Percentiles rank a stretch among this genome's conserved stretches.
These are phyloP conservation scores for Pseudocercospora pini-densiflorae DNA, from an alignment of 2,329 filamentous ascomycete species.

Conservation along the genomic window DNA sequence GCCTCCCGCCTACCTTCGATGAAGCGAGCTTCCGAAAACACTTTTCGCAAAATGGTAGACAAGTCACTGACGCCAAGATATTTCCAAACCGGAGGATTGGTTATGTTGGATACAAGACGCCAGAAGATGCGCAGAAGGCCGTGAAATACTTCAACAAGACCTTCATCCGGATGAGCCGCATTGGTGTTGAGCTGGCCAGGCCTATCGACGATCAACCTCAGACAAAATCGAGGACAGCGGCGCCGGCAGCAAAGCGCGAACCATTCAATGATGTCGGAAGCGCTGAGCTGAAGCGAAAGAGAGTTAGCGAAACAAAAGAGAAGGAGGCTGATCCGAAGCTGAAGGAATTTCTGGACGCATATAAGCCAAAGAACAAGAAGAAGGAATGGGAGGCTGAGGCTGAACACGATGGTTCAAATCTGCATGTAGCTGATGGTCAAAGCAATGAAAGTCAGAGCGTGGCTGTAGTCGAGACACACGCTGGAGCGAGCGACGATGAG, in stretches of 20 bases:
- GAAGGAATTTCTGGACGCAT: slow-evolving; percentile 82
- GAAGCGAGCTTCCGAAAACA: slow-evolving; percentile 88
- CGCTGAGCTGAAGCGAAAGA: slow-evolving; percentile 68
- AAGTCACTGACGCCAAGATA: slow-evolving; percentile 90
- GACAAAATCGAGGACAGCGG: slow-evolving; percentile 19
- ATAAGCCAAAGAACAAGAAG: slow-evolving; percentile 63
- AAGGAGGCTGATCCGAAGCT: slow-evolving; percentile 72
- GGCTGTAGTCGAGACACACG: slow-evolving; percentile 35
- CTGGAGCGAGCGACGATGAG: slow-evolving; percentile 67
- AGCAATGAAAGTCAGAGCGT: not conserved
- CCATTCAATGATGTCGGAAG: slow-evolving; percentile 18
- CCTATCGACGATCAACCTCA: slow-evolving; percentile 58
- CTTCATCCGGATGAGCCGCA: slow-evolving; percentile 95
- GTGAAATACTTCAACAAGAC: slow-evolving; percentile 95
- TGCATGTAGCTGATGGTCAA: not conserved
- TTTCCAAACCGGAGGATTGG: slow-evolving; percentile 89
- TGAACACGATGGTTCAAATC: slow-evolving; percentile 8
- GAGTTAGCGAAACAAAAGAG: slow-evolving; percentile 54
- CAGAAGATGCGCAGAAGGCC: slow-evolving; percentile 78
- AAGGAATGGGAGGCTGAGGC: slow-evolving; percentile 61
- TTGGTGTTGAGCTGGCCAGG: slow-evolving; percentile 84
- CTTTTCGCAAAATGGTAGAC: slow-evolving; percentile 72
- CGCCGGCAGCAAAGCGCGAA: slow-evolving; percentile 26
- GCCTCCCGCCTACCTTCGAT: slow-evolving; percentile 82
- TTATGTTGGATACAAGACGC: slow-evolving; percentile 89